Conservation (phyloP, 1,284 basidiomycete genomes). For the Tilletiopsis washingtonensis region DNA sequence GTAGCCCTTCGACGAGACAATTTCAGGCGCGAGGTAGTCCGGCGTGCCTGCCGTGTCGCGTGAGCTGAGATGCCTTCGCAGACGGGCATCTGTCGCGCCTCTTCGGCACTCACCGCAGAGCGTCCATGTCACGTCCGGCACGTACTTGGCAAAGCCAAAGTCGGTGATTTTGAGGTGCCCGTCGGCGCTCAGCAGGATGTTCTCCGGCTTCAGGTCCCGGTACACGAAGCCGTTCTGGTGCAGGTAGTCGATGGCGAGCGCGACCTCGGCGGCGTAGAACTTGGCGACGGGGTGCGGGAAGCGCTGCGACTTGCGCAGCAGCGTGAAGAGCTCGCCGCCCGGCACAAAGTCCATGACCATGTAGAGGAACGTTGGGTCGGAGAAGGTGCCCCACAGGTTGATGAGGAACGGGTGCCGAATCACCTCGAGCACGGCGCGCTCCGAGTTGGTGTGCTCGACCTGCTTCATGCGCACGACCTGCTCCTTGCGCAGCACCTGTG, state of each 20-base stretch:
- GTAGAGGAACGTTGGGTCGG: constrained; percentile 85
- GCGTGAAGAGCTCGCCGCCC: constrained; percentile 84
- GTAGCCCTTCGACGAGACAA: constrained; percentile 78
- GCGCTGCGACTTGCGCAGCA: constrained; percentile 56
- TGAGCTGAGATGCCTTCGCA: background rate
- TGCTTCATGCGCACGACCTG: constrained; percentile 94
- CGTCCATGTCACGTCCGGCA: constrained; percentile 88
- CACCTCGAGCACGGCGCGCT: constrained; percentile 77
- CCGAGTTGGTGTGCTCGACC: constrained; percentile 94
- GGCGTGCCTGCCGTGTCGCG: constrained; percentile 51
- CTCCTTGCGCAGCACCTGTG: constrained; percentile 52
- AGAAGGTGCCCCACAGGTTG: constrained; percentile 97
- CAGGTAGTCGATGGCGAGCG: constrained; percentile 84
- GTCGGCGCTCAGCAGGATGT: constrained; percentile 83
- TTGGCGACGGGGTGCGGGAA: constrained; percentile 98
- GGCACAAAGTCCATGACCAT: constrained; percentile 99
- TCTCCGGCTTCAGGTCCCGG: constrained; percentile 95
- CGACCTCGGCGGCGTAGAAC: constrained; percentile 97
- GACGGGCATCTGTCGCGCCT: too few species aligned
- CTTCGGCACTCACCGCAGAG: constrained; percentile 61
- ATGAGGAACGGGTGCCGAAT: constrained; percentile 94
- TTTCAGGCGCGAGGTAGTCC: constrained; percentile 62
- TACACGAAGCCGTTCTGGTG: constrained; percentile 89
- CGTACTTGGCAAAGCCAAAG: constrained; percentile 92
- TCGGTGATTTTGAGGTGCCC: constrained; percentile 98